phyloP scores from a whole-genome alignment of 164 flowering plant species.

The Vitis rotundifolia region DNA sequence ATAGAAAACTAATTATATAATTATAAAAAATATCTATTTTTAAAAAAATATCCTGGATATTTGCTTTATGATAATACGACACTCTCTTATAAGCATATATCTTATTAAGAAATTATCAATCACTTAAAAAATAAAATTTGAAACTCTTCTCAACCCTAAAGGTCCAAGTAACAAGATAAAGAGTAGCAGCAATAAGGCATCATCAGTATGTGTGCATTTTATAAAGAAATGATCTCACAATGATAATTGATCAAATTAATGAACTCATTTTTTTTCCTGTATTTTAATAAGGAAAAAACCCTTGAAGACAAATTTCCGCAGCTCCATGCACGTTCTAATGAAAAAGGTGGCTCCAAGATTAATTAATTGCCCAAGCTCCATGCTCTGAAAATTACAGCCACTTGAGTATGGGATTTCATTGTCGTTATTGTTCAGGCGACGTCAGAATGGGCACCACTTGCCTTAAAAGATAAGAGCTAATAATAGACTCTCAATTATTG shows the following conservation, averaged over 20 bases:
- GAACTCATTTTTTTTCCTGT: constrained; percentile 70
- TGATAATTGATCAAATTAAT: constrained; percentile 54
- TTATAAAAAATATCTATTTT: too few relatives aligned
- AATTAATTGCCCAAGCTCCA: constrained; percentile 80
- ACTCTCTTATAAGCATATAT: too few relatives aligned
- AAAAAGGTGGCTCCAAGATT: constrained; percentile 51
- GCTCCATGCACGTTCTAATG: constrained; percentile 89
- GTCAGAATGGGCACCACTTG: constrained; percentile 88
- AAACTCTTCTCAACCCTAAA: constrained; percentile 28
- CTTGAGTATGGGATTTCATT: constrained; percentile 85
- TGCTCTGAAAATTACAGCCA: constrained; percentile 76
- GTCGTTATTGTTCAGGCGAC: constrained; percentile 90
- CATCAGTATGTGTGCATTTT: constrained; percentile 66
- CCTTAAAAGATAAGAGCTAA: constrained; percentile 71
- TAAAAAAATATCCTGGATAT: too few relatives aligned
- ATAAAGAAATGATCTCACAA: too few relatives aligned
- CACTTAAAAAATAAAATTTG: too few relatives aligned
- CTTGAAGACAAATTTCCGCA: constrained; percentile 86
- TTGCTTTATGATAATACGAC: too few relatives aligned
- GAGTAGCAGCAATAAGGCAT: constrained; percentile 89
- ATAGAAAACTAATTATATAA: too few relatives aligned
- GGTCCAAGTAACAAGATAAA: constrained; percentile 79
- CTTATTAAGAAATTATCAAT: too few relatives aligned
- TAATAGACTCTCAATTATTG: constrained; percentile 54
- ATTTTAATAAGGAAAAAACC: constrained; percentile 83